These are phyloP conservation scores for Conticribra guillardii DNA, from an alignment of 108 stramenopile genomes.

Conservation along the genomic window DNA sequence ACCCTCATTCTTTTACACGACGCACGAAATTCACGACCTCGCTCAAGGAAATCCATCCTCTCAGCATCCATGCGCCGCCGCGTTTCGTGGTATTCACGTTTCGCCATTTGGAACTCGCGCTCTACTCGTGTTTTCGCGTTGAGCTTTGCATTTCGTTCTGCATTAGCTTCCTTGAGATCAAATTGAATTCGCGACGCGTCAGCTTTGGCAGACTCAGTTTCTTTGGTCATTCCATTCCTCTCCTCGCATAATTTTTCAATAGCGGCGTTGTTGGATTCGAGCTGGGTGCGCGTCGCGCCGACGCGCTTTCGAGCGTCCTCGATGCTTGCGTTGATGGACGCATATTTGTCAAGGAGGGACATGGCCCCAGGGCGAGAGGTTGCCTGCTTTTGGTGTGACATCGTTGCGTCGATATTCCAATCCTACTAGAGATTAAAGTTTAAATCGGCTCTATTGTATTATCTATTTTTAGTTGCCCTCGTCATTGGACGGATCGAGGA, in stretches of 20 bases:
- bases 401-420: too few relatives aligned
- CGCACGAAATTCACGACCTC: slow-evolving; percentile 47
- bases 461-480: too few relatives aligned
- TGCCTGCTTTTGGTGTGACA: too few relatives aligned
- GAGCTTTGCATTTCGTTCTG: slow-evolving; percentile 3
- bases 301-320: slow-evolving; percentile 41
- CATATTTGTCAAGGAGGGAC: slow-evolving; percentile 56
- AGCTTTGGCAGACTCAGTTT: slow-evolving; percentile 16
- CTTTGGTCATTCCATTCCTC: slow-evolving; percentile 16
- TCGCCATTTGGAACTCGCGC: slow-evolving; percentile 22
- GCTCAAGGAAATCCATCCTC: slow-evolving; percentile 38
- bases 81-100: slow-evolving; percentile 18
- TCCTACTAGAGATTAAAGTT: too few relatives aligned
- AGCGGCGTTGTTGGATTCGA: slow-evolving; percentile 25
- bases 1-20: slow-evolving; percentile 36
- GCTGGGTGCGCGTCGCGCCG: slow-evolving; percentile 17
- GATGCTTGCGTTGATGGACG: slow-evolving; percentile 48
- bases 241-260: slow-evolving; percentile 28
- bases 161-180: slow-evolving; percentile 16
- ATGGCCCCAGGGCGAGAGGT: slow-evolving; percentile 38
- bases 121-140: slow-evolving; percentile 24
- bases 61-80: slow-evolving; percentile 27
- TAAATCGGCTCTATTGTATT: too few relatives aligned
- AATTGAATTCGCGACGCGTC: slow-evolving; percentile 11
- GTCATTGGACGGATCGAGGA: too few relatives aligned